These are phyloP conservation scores for Russula virescens DNA, from an alignment of 768 basidiomycete species.

Conservation along the genomic window DNA sequence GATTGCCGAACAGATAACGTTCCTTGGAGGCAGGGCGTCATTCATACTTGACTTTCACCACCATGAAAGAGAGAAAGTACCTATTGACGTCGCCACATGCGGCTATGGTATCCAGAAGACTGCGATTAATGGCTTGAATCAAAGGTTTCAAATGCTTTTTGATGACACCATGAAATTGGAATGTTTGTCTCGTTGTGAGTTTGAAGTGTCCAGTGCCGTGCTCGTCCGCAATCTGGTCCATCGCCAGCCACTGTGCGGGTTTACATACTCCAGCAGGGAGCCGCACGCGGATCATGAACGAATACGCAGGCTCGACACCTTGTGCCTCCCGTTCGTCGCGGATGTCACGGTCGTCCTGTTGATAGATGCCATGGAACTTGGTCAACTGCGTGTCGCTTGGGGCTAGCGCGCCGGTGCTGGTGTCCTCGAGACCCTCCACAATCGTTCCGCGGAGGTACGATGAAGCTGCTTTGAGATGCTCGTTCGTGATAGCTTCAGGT, in stretches of 20 bases:
- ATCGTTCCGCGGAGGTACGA: conserved; percentile 94
- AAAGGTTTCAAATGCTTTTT: conserved; percentile 94
- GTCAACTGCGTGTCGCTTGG: conserved; percentile 90
- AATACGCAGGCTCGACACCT: conserved; percentile 91
- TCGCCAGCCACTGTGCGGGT: conserved; percentile 87
- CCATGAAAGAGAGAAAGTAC: conserved; percentile 35
- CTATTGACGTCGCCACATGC: conserved; percentile 98
- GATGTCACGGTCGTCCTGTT: conserved; percentile 98
- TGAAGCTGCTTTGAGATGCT: conserved; percentile 97
- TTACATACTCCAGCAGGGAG: conserved; percentile 95
- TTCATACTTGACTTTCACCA: neutral
- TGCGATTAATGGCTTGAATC: conserved; percentile 92
- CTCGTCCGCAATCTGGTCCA: conserved; percentile 95
- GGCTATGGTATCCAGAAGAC: conserved; percentile 88
- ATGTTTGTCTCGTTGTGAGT: conserved; percentile 95
- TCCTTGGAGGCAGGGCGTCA: conserved; percentile 42
- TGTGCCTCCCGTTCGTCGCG: conserved; percentile 91
- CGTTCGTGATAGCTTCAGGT: conserved; percentile 96
- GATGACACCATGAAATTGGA: conserved; percentile 99
- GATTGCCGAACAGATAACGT: conserved; percentile 87
- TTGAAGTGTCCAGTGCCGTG: conserved; percentile 93
- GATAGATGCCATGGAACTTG: conserved; percentile 96
- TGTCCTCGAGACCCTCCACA: conserved; percentile 81
- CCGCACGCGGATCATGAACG: conserved; percentile 97
- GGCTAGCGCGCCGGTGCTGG: conserved; percentile 83